These are phyloP conservation scores for Blastocystis hominis DNA, from an alignment of 352 stramenopile genomes.

Conservation along the genomic window DNA sequence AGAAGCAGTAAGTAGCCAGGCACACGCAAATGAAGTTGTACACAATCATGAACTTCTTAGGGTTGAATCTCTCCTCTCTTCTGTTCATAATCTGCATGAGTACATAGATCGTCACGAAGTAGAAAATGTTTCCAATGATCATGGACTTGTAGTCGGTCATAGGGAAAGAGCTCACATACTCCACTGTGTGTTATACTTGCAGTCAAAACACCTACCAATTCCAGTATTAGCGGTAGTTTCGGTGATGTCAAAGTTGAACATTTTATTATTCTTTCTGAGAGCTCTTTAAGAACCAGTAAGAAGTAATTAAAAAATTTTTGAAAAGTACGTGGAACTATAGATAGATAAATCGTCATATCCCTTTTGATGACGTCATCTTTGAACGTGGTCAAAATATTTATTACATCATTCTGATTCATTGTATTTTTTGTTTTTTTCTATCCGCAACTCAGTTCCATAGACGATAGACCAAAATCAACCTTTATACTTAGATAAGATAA, in stretches of 20 bases:
- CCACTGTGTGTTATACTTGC: neutral
- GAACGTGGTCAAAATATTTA: neutral
- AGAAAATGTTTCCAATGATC: conserved; percentile 45
- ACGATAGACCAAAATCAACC: too few species aligned
- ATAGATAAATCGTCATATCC: neutral
- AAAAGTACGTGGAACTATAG: neutral
- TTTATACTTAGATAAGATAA: too few species aligned
- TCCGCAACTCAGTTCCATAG: too few species aligned
- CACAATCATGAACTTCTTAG: conserved; percentile 49
- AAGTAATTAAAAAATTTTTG: conserved; percentile 6
- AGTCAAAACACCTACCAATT: neutral
- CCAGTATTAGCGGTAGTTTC: neutral
- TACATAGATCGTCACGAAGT: conserved; percentile 27
- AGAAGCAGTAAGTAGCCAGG: conserved; percentile 49
- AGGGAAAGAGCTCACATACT: neutral
- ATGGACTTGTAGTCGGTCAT: neutral
- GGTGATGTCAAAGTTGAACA: neutral
- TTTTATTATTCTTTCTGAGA: neutral
- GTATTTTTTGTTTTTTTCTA: neutral
- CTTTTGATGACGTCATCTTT: neutral
- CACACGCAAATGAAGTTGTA: conserved; percentile 50
- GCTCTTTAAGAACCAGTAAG: neutral
- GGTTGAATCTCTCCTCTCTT: conserved; percentile 40
- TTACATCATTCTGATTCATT: neutral
- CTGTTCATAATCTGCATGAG: conserved; percentile 54